phyloP scores from a whole-genome alignment of 2,329 filamentous ascomycete species.

The Ophiosphaerella herpotricha region DNA sequence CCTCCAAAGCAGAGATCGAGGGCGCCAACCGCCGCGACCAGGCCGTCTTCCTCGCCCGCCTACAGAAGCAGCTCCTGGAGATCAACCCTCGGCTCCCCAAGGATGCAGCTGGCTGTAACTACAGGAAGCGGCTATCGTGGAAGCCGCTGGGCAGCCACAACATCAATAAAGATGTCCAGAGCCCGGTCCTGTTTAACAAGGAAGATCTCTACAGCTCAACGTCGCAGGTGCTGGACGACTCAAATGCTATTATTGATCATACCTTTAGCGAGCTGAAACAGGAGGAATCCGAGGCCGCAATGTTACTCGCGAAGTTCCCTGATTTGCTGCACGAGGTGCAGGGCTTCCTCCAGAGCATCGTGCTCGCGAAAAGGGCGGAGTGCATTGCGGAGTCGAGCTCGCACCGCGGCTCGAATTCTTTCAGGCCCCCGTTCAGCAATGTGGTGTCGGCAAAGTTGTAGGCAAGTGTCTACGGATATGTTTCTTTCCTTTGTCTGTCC shows the following conservation, averaged over 20 bases:
- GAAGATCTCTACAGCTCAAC: conserved; percentile 12
- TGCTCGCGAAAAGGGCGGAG: not conserved
- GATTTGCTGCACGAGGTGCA: not conserved
- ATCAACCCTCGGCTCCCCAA: conserved; percentile 16
- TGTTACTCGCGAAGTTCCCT: no score
- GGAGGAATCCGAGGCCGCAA: no score
- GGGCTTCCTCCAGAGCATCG: not conserved
- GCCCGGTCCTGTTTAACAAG: conserved; percentile 20
- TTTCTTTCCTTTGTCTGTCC: not conserved
- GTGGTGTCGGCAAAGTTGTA: not conserved
- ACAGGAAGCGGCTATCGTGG: conserved; percentile 14
- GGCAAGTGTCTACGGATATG: no score
- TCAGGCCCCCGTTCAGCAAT: not conserved
- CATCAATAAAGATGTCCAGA: conserved; percentile 16
- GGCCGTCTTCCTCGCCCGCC: not conserved
- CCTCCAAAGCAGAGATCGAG: conserved; percentile 8
- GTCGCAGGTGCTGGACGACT: conserved; percentile 9
- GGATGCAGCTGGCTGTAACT: conserved; percentile 9
- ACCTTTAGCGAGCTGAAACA: not conserved
- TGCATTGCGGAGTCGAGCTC: not conserved
- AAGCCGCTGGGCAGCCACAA: conserved; percentile 26
- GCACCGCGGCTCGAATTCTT: not conserved
- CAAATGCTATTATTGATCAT: conserved; percentile 5
- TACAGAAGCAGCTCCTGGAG: not conserved
- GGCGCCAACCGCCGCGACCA: conserved; percentile 10